Percentiles rank a stretch among this genome's conserved stretches.
These are phyloP conservation scores for Arthroderma uncinatum DNA, from an alignment of 2,329 filamentous ascomycete species.

Conservation along the genomic window DNA sequence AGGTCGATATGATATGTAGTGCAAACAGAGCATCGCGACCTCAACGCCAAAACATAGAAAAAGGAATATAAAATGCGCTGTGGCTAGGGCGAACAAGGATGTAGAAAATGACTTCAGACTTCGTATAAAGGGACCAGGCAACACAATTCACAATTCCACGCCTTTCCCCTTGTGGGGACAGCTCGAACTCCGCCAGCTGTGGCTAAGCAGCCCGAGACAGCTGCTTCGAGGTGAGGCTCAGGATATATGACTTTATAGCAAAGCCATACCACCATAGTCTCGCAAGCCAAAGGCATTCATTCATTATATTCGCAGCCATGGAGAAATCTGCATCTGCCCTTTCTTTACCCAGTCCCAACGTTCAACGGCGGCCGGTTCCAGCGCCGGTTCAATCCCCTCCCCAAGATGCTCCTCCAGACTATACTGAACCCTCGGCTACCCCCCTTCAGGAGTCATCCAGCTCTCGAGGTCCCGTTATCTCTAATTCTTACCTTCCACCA, in stretches of 20 bases:
- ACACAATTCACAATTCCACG: background rate
- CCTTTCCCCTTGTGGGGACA: background rate
- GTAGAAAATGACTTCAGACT: background rate
- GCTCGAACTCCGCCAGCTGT: background rate
- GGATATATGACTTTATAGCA: background rate
- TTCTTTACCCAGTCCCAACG: background rate
- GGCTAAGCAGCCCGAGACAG: background rate
- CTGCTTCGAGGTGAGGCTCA: background rate
- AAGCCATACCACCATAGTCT: background rate
- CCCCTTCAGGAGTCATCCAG: background rate
- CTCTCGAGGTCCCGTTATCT: background rate
- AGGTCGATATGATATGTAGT: background rate
- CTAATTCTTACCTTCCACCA: constrained; percentile 13
- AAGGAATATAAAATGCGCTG: background rate
- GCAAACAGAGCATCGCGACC: constrained; percentile 9
- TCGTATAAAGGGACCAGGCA: background rate
- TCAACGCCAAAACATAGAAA: background rate
- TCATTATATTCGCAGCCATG: background rate
- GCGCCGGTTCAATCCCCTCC: background rate
- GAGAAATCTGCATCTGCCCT: background rate
- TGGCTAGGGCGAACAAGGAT: background rate
- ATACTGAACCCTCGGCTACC: background rate
- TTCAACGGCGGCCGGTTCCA: background rate
- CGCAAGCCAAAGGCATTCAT: background rate
- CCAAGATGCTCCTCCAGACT: constrained; percentile 1